Evolutionary conservation across 208 protist genomes (phyloP), one percentile per base, ranked within the genome.

Genomic region (Crithidia bombi): DNA sequence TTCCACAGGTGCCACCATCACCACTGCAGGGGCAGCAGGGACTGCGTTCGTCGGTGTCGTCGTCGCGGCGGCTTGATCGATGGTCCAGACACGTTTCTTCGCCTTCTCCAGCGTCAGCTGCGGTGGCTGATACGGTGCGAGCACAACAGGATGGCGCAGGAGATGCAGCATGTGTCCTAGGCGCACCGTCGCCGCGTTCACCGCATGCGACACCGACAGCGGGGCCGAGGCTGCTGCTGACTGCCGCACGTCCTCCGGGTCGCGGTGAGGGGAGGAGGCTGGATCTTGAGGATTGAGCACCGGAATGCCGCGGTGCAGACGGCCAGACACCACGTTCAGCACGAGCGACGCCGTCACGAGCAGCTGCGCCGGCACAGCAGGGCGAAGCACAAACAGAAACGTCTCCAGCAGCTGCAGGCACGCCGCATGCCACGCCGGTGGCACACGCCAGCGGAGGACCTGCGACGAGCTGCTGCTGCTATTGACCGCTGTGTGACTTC

Each of bases 81-180:
- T 47, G 14, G 62, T 52, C 26, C 70, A 73, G 21, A 80, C 63
- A 19, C 73, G 78, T n/a, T 71, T 55, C 59, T 78, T 80, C 23
- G 73, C 70, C 30, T 69, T 81, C 58, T 87, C 85, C 15, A 85
- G 51, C 35, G 76, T 69, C 28, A 86, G 69, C 55, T 73, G 49
- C n/a, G 79, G 69, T 23, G 82, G 82, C 33, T 85, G 61, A 65
- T 81, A 81, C 49, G 84, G 78, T 15, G 85, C 82, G 21, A 91
- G 21, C 15, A 80, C 82, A 38, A 73, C 58, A 14, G 85, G 82
- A 49, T 91, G 80, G 1, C 75, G 77, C 28, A 83, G 73, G 5
- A 83, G 52, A 14, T 72, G 64, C 44, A 80, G 52, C 6, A 71
- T 65, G 54, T 79, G 80, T 28, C 69, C 77, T 57, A 78, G 67